Percentiles rank a stretch among this genome's conserved stretches.
These are phyloP conservation scores for Lipomyces oligophaga DNA, from an alignment of 805 yeast species.

Conservation along the genomic window DNA sequence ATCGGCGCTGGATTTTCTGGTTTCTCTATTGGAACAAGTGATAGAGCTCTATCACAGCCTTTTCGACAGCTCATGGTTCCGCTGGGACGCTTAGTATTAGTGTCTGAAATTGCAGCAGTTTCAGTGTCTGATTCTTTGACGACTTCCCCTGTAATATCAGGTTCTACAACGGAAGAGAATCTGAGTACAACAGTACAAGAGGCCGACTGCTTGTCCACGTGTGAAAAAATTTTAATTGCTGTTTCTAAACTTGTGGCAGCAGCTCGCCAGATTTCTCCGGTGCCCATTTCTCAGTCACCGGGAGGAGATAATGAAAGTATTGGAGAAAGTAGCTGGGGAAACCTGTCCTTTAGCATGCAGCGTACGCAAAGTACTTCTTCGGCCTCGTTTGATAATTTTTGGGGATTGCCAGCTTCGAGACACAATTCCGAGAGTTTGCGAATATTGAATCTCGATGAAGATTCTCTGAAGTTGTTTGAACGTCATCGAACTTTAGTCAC, in stretches of 20 bases:
- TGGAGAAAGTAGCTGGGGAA: conserved; percentile 3
- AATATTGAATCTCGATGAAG: conserved; percentile 9
- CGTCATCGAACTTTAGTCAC: conserved; percentile 6
- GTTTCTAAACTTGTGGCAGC: conserved; percentile 3
- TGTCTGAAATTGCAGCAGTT: conserved; percentile 5
- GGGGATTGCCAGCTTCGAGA: conserved; percentile 6
- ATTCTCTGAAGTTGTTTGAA: conserved; percentile 8
- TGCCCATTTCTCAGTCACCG: no score
- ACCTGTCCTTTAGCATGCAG: conserved; percentile 1
- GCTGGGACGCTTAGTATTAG: conserved; percentile 10
- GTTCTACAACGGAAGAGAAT: background rate
- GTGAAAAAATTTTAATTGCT: conserved; percentile 1
- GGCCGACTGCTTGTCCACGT: conserved; percentile 2
- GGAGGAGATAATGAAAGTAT: no score
- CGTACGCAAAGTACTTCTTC: conserved; percentile 3
- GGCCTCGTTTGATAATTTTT: conserved; percentile 5
- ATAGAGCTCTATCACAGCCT: background rate
- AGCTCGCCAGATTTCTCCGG: conserved; percentile 6
- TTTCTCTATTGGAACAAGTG: conserved; percentile 6
- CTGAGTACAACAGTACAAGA: background rate
- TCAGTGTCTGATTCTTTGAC: background rate
- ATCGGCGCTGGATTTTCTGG: conserved; percentile 23
- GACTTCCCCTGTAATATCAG: background rate
- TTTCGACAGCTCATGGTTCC: conserved; percentile 17
- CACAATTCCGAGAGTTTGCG: conserved; percentile 8